Evolutionary conservation across 2,329 filamentous ascomycete species (phyloP).

Genomic region (Arthrinium puccinioides): DNA sequence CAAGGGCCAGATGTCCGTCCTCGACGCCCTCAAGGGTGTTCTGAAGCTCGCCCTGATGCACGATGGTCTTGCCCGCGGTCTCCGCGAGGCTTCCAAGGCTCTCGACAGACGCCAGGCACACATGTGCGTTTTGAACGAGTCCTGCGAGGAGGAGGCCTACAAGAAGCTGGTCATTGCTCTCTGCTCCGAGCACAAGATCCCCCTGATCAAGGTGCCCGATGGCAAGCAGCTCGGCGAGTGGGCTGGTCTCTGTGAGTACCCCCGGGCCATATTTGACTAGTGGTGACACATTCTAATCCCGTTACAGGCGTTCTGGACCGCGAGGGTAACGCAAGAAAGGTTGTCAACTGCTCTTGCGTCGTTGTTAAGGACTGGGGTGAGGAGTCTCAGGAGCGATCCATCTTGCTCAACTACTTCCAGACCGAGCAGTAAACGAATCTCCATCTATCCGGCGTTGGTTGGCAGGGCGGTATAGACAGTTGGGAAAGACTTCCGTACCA

Average conservation of each 20-base stretch:
- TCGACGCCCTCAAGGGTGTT: constrained; percentile 97
- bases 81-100: constrained; percentile 97
- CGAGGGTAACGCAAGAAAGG: constrained; percentile 98
- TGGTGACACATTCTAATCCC: not conserved
- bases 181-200: constrained; percentile 99
- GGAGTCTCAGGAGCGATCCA: constrained; percentile 97
- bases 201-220: constrained; percentile 98
- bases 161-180: constrained; percentile 99
- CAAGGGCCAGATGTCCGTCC: constrained; percentile 93
- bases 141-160: constrained; percentile 99
- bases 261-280: not conserved
- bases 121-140: constrained; percentile 99
- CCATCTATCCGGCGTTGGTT: constrained; percentile 23
- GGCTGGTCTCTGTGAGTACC: constrained; percentile 93
- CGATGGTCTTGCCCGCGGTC: constrained; percentile 96
- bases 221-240: constrained; percentile 99
- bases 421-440: constrained; percentile 59
- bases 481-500: constrained; percentile 15
- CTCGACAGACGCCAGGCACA: constrained; percentile 98
- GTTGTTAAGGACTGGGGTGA: constrained; percentile 99
- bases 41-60: constrained; percentile 98
- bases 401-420: constrained; percentile 99
- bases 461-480: constrained; percentile 18
- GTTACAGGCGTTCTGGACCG: constrained; percentile 86
- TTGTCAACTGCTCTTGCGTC: constrained; percentile 99